Evolutionary conservation across 2,329 filamentous ascomycete species (phyloP).

Genomic region (Lachnum nothofagi): DNA sequence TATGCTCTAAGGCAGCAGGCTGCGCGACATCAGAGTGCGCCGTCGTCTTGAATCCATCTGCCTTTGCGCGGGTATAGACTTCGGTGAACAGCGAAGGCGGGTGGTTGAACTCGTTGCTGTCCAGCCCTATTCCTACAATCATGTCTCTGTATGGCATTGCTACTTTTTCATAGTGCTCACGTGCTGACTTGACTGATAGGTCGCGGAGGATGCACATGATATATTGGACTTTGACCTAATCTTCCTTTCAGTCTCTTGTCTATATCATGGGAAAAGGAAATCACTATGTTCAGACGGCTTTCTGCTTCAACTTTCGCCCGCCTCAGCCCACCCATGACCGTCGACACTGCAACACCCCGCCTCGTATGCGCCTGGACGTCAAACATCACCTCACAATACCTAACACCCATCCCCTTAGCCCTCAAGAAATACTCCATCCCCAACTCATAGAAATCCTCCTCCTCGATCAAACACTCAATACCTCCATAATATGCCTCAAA

Average conservation of each 20-base stretch:
- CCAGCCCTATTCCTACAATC: constrained; percentile 56
- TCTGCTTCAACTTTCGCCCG: constrained; percentile 54
- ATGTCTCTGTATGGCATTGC: constrained; percentile 26
- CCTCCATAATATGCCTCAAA: constrained; percentile 70
- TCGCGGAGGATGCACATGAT: constrained; percentile 69
- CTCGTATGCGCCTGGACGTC: constrained; percentile 67
- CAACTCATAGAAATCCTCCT: constrained; percentile 62
- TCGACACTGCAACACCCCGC: constrained; percentile 57
- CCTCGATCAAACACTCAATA: constrained; percentile 59
- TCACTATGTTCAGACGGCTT: background rate
- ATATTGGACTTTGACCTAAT: constrained; percentile 42
- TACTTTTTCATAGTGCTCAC: constrained; percentile 37
- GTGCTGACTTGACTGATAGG: constrained; percentile 52
- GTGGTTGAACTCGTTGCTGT: constrained; percentile 52
- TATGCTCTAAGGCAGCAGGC: constrained; percentile 62
- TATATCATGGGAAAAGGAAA: background rate
- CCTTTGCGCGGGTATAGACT: constrained; percentile 50
- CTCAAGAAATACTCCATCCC: constrained; percentile 64
- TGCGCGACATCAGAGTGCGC: constrained; percentile 60
- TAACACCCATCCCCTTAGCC: constrained; percentile 56
- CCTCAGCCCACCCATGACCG: constrained; percentile 56
- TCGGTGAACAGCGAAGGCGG: constrained; percentile 53
- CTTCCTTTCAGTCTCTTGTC: background rate
- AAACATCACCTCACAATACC: constrained; percentile 71
- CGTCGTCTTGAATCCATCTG: constrained; percentile 52